Evolutionary conservation across 495 filamentous ascomycete species (phyloP).

Genomic region (Lasiosphaeria miniovina): DNA sequence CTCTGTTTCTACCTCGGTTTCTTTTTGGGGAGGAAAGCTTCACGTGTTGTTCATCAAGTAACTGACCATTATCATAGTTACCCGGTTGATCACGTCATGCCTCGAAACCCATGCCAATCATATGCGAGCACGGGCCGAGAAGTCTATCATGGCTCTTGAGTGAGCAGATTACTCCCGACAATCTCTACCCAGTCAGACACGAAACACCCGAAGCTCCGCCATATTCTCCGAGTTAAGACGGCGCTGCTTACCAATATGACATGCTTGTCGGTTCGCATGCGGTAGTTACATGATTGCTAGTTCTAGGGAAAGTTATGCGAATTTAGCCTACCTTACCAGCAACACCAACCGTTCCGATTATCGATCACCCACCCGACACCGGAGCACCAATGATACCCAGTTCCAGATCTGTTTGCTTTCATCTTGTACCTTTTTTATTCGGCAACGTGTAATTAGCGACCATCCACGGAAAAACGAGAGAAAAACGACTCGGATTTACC

Average conservation of each 20-base stretch:
- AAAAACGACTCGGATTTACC: too few species aligned
- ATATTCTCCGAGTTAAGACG: too few species aligned
- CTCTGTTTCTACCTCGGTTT: neutral
- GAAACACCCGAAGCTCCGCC: too few species aligned
- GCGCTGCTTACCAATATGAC: too few species aligned
- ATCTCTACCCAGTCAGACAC: too few species aligned
- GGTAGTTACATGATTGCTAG: too few species aligned
- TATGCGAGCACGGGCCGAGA: slow-evolving; percentile 66
- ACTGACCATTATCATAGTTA: slow-evolving; percentile 53
- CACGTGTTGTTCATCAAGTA: slow-evolving; percentile 1
- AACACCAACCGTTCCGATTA: neutral
- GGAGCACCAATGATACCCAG: slow-evolving; percentile 17
- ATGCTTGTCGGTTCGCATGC: too few species aligned
- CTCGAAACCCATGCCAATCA: slow-evolving; percentile 82
- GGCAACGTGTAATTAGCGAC: neutral
- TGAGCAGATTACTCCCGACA: slow-evolving; percentile 2
- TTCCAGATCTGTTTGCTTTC: neutral
- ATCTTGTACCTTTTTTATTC: neutral
- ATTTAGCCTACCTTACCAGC: neutral
- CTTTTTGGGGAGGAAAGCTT: neutral
- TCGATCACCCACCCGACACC: neutral
- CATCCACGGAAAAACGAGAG: too few species aligned
- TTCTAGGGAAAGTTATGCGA: too few species aligned
- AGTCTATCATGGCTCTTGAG: slow-evolving; percentile 45
- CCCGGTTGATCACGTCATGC: slow-evolving; percentile 81